Percentiles rank a stretch among this genome's conserved stretches.
Evolutionary conservation across 1,284 basidiomycete genomes (phyloP).

Genomic region (Sphagnurus paluster): DNA sequence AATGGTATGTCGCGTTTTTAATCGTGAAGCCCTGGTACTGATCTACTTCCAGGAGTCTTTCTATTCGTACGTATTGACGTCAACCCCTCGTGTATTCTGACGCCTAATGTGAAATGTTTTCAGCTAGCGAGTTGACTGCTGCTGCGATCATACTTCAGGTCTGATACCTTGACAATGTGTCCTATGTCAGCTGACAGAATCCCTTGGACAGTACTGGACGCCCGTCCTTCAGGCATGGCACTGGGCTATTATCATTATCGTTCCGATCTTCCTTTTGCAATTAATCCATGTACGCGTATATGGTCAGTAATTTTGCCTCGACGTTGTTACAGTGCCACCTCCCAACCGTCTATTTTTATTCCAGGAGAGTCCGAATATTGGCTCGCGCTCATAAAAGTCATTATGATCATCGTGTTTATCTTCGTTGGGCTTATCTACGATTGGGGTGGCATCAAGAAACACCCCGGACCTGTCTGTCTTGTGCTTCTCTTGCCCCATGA

Average conservation of each 20-base stretch:
- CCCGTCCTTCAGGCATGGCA: constrained; percentile 45
- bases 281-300: constrained; percentile 41
- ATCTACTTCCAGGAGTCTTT: constrained; percentile 33
- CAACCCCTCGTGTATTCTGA: neutral
- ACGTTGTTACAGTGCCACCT: neutral
- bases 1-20: constrained; percentile 37
- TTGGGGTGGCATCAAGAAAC: constrained; percentile 55
- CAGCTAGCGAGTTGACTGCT: constrained; percentile 31
- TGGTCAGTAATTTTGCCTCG: constrained; percentile 31
- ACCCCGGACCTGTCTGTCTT: constrained; percentile 45
- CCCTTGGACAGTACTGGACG: constrained; percentile 37
- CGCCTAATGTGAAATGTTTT: neutral
- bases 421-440: constrained; percentile 56
- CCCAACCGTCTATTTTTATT: neutral
- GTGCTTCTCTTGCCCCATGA: constrained; percentile 4
- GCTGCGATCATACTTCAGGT: constrained; percentile 30
- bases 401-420: constrained; percentile 55
- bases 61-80: constrained; percentile 24
- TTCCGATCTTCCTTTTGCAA: constrained; percentile 38
- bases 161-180: constrained; percentile 11
- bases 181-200: constrained; percentile 5
- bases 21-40: neutral
- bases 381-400: constrained; percentile 48
- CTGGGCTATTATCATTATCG: constrained; percentile 52
- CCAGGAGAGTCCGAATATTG: constrained; percentile 55